Evolutionary conservation across 2,329 filamentous ascomycete genomes (phyloP), one percentile per base, ranked within the genome.

Genomic region (Onygena corvina): DNA sequence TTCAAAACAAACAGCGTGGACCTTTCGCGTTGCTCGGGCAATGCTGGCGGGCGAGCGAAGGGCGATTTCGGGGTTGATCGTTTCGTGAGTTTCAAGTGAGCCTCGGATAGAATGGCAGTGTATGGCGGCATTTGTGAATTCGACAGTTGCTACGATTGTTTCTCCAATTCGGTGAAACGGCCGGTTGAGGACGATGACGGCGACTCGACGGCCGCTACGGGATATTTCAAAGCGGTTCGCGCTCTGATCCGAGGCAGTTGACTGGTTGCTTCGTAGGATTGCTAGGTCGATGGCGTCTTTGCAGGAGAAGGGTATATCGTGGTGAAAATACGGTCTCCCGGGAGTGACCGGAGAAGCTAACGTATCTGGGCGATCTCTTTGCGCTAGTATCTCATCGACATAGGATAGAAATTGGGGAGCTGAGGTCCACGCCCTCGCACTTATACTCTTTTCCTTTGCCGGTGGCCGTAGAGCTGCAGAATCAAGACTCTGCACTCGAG

Each of bases 151-250:
- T 9, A 81, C 86, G 38, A 96, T 80, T 0, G 83, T 81, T 65
- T 98, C 92, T 51, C 92, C 92, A 1, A 98, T 73, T 38, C 89
- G 78, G 69, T 93, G 95, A 0, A 89, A 81, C 0, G 92, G 87
- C 7, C 92, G 81, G 3, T 89, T 84, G 27, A 98, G 76, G 67
- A 89, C 88, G 49, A 98, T 79, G 4, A 93, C 86, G 2, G 86
- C 90, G 9, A 98, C 89, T n/a, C 82, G 82, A 50, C 82, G 81
- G n/a, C 89, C 89, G 60, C 88, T 89, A 11, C 90, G 84, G 9
- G 90, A 83, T 62, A 98, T 96, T 62, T 94, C 89, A 63, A 96
- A 98, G 33, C 88, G 81, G 60, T 94, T 95, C n/a, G 83, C 79
- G 61, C 85, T 89, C 58, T 87, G 83, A 30, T 82, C 80, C n/a